phyloP scores from a whole-genome alignment of 768 basidiomycete genomes.

The Gautieria morchelliformis region DNA sequence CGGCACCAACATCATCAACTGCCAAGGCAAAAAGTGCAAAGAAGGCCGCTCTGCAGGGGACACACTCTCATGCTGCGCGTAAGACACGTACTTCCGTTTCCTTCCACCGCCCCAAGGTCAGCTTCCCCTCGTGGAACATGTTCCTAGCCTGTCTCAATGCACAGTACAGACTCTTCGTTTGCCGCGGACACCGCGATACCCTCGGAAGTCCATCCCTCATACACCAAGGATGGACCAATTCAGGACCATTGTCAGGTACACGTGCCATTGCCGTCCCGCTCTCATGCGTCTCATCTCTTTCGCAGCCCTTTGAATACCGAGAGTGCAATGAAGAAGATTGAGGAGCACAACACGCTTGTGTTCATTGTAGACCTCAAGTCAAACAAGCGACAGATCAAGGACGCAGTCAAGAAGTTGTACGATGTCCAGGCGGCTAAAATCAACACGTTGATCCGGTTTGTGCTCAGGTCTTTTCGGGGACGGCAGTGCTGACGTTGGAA shows the following conservation, averaged over 20 bases:
- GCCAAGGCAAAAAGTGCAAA: slow-evolving; percentile 89
- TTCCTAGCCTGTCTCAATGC: neutral
- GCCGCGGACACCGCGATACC: slow-evolving; percentile 80
- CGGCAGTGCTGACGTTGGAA: neutral
- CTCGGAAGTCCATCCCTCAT: slow-evolving; percentile 90
- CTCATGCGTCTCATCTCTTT: neutral
- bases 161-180: slow-evolving; percentile 58
- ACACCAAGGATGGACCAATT: slow-evolving; percentile 94
- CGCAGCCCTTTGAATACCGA: slow-evolving; percentile 84
- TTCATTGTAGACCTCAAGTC: slow-evolving; percentile 93
- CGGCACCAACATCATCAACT: slow-evolving; percentile 14
- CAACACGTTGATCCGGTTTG: slow-evolving; percentile 93
- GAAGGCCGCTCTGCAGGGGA: slow-evolving; percentile 91
- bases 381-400: slow-evolving; percentile 99
- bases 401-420: slow-evolving; percentile 98
- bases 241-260: slow-evolving; percentile 85
- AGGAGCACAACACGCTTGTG: slow-evolving; percentile 98
- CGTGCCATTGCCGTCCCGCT: slow-evolving; percentile 12
- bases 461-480: neutral
- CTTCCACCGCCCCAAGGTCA: slow-evolving; percentile 82
- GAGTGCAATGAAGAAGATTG: slow-evolving; percentile 99
- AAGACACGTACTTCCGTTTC: slow-evolving; percentile 80
- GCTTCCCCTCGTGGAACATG: neutral
- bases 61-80: slow-evolving; percentile 61
- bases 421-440: slow-evolving; percentile 93